These are phyloP conservation scores for Ascomycota sp. DNA, from an alignment of 2,329 filamentous ascomycete genomes.

Conservation along the genomic window DNA sequence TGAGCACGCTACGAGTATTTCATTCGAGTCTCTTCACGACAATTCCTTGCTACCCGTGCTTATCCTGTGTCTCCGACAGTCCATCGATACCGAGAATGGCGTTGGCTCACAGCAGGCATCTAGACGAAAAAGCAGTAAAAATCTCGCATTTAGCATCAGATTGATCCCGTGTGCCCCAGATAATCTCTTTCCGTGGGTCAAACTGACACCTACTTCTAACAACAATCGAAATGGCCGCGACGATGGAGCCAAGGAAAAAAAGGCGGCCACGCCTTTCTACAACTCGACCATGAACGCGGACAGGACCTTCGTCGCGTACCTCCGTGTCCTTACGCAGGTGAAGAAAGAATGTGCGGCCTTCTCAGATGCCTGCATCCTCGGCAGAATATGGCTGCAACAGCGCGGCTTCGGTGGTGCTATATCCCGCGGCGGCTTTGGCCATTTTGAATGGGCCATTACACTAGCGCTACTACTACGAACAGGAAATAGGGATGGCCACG, in stretches of 20 bases:
- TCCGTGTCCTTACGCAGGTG: constrained; percentile 53
- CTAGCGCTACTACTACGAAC: constrained; percentile 62
- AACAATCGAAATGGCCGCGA: constrained; percentile 39
- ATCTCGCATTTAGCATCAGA: constrained; percentile 38
- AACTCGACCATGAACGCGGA: constrained; percentile 73
- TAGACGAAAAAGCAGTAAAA: constrained; percentile 9
- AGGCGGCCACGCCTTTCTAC: constrained; percentile 56
- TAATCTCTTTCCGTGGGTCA: constrained; percentile 47
- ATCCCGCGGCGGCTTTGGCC: constrained; percentile 68
- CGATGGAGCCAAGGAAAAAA: constrained; percentile 20
- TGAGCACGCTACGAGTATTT: constrained; percentile 30
- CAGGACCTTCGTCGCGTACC: constrained; percentile 48
- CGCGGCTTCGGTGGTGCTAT: constrained; percentile 55
- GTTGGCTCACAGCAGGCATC: background rate
- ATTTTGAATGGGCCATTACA: constrained; percentile 76
- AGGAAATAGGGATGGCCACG: constrained; percentile 51
- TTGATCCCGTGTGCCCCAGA: constrained; percentile 58
- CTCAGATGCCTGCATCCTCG: constrained; percentile 67
- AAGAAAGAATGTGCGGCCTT: constrained; percentile 53
- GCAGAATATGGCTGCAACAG: constrained; percentile 75
- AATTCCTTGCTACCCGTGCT: constrained; percentile 59
- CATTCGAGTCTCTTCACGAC: constrained; percentile 48
- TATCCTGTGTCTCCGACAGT: constrained; percentile 16
- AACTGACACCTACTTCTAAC: constrained; percentile 49
- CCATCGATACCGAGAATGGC: constrained; percentile 1